These are phyloP conservation scores for Flueggea neowawraea DNA, from an alignment of 441 rosid species.

Conservation along the genomic window DNA sequence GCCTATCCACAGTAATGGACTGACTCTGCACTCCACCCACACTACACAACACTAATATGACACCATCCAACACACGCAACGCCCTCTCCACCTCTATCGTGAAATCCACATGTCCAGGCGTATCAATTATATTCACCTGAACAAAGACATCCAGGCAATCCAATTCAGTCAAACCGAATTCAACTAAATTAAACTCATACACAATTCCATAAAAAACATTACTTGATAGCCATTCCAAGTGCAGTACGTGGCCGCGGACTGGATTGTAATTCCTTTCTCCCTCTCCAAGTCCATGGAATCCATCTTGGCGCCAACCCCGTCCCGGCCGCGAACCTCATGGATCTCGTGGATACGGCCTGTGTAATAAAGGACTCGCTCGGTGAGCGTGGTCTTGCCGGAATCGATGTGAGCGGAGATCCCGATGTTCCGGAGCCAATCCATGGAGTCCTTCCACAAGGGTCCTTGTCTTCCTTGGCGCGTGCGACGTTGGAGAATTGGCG, in stretches of 20 bases:
- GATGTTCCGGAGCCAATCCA: constrained; percentile 78
- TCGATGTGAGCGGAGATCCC: constrained; percentile 99
- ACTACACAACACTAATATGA: constrained; percentile 90
- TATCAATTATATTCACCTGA: constrained; percentile 91
- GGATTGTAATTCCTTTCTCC: constrained; percentile 95
- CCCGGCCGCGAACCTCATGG: constrained; percentile 94
- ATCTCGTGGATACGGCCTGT: constrained; percentile 96
- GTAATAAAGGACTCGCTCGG: constrained; percentile 85
- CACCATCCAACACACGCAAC: constrained; percentile 93
- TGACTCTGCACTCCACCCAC: constrained; percentile 99
- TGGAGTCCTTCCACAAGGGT: constrained; percentile 95
- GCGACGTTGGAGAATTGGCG: constrained; percentile 74
- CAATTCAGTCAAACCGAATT: background rate
- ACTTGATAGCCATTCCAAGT: constrained; percentile 95
- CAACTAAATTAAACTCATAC: background rate
- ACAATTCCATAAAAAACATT: background rate
- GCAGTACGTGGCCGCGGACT: constrained; percentile 97
- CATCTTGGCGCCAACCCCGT: constrained; percentile 98
- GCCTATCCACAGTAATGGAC: constrained; percentile 97
- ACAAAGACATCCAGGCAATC: background rate
- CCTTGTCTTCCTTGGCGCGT: constrained; percentile 76
- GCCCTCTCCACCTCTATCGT: constrained; percentile 99
- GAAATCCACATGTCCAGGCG: constrained; percentile 98
- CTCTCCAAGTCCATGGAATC: constrained; percentile 97
- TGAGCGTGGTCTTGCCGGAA: constrained; percentile 95